Evolutionary conservation across 2,329 filamentous ascomycete genomes (phyloP).

Genomic region (Talaromyces sp.): DNA sequence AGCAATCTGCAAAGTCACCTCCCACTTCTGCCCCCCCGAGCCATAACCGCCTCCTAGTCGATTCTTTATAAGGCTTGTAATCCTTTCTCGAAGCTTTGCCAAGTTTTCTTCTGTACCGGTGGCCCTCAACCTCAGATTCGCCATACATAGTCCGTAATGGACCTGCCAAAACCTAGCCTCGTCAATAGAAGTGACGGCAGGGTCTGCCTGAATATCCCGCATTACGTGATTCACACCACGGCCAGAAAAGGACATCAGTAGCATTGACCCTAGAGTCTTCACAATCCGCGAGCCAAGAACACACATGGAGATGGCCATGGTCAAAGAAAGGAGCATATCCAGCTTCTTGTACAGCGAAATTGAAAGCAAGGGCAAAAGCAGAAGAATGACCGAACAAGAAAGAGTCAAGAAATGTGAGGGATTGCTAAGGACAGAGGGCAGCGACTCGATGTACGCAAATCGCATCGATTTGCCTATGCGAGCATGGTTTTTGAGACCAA

Average conservation of each 20-base stretch:
- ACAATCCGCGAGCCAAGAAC: constrained; percentile 77
- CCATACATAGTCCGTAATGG: constrained; percentile 94
- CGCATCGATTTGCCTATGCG: constrained; percentile 90
- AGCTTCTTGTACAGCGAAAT: constrained; percentile 78
- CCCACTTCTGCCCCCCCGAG: constrained; percentile 75
- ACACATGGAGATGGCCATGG: constrained; percentile 86
- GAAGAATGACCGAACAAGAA: constrained; percentile 73
- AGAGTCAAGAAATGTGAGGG: constrained; percentile 93
- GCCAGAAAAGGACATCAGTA: constrained; percentile 81
- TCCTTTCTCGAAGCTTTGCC: constrained; percentile 67
- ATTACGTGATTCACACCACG: constrained; percentile 67
- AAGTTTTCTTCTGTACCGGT: constrained; percentile 67
- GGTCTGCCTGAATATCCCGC: constrained; percentile 77
- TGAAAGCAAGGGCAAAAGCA: constrained; percentile 76
- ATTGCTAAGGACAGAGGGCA: constrained; percentile 86
- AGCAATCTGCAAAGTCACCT: constrained; percentile 80
- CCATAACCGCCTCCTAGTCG: constrained; percentile 85
- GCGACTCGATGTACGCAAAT: constrained; percentile 72
- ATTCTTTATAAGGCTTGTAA: constrained; percentile 76
- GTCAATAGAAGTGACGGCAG: constrained; percentile 70
- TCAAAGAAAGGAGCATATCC: constrained; percentile 73
- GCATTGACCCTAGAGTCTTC: constrained; percentile 82
- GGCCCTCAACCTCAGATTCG: constrained; percentile 79
- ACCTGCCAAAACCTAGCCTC: constrained; percentile 98
- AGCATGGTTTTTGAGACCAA: constrained; percentile 82